phyloP scores from a whole-genome alignment of 2,329 filamentous ascomycete species.

The Rhexocercosporidium sp. region DNA sequence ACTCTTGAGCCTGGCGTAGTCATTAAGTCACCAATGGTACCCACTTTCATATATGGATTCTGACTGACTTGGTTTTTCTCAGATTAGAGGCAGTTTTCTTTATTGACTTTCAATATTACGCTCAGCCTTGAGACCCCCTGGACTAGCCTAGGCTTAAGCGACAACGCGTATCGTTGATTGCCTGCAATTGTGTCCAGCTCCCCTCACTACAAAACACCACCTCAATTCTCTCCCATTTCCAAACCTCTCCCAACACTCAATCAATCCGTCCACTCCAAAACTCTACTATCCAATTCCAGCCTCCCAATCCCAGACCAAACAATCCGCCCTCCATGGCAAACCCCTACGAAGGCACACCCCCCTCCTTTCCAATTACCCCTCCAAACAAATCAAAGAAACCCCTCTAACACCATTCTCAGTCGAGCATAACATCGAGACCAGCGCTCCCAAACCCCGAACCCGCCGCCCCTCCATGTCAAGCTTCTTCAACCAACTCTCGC shows the following conservation, averaged over 20 bases:
- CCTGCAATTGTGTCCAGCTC: background rate
- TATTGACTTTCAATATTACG: constrained; percentile 7
- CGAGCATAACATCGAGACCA: constrained; percentile 65
- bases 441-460: constrained; percentile 45
- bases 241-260: background rate
- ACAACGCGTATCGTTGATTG: constrained; percentile 11
- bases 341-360: constrained; percentile 58
- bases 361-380: constrained; percentile 6
- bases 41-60: no score
- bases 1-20: no score
- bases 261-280: background rate
- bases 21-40: no score
- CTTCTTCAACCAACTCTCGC: constrained; percentile 61
- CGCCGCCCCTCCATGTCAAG: constrained; percentile 67
- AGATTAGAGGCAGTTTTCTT: no score
- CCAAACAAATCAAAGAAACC: constrained; percentile 8
- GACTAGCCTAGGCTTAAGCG: constrained; percentile 9
- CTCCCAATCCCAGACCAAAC: background rate
- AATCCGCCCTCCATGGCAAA: constrained; percentile 52
- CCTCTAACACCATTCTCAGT: constrained; percentile 49
- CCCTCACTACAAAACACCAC: constrained; percentile 4
- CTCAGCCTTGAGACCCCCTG: constrained; percentile 3
- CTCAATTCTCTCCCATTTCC: background rate
- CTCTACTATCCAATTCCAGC: background rate
- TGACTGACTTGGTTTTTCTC: no score